Evolutionary conservation across 345 rosid species (phyloP).

Genomic region (Sonneratia alba): DNA sequence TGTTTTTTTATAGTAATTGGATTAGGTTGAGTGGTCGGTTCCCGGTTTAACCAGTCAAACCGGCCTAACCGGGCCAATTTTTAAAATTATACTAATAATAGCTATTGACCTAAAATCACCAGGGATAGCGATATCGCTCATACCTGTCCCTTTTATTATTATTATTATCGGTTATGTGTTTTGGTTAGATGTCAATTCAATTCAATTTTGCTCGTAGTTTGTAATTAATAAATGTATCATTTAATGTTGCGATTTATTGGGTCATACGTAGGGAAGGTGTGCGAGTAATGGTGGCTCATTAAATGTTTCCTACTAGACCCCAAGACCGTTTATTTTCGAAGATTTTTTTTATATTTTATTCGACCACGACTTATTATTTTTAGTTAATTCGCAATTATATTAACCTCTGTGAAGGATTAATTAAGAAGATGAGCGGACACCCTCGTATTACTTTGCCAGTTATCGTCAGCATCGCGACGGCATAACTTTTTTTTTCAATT

Average conservation of each 20-base stretch:
- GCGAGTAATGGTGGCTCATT: slow-evolving; percentile 5
- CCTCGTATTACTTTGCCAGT: background rate
- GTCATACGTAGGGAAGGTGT: background rate
- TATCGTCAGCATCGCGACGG: background rate
- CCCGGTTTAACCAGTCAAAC: too few relatives aligned
- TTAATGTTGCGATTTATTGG: background rate
- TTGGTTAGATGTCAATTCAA: background rate
- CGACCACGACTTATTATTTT: background rate
- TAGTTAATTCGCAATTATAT: background rate
- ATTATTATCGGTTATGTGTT: background rate
- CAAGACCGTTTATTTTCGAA: background rate
- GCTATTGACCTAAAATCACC: too few relatives aligned
- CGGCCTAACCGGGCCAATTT: too few relatives aligned
- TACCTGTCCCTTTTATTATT: too few relatives aligned
- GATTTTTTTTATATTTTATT: background rate
- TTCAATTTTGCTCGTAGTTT: background rate
- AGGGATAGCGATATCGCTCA: too few relatives aligned
- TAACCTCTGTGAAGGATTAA: background rate
- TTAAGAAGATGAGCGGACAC: background rate
- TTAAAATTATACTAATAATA: too few relatives aligned
- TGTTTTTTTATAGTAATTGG: too few relatives aligned
- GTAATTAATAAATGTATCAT: background rate
- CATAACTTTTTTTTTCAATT: background rate
- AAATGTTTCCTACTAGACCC: background rate
- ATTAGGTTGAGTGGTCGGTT: too few relatives aligned